Evolutionary conservation across 1,284 basidiomycete species (phyloP).

Genomic region (Ustilago loliicola): DNA sequence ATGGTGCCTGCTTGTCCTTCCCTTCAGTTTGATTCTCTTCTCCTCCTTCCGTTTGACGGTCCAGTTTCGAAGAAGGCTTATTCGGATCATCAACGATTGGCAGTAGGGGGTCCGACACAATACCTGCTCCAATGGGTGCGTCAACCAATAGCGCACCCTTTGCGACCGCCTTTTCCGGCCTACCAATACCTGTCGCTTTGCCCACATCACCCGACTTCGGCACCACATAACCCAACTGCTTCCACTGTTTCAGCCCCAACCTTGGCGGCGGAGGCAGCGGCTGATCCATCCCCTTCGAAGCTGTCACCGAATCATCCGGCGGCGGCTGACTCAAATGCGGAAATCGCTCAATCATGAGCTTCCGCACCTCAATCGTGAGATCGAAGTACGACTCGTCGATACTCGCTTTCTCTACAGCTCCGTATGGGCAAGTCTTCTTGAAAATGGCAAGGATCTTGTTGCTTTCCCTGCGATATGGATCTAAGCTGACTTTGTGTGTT

Average conservation of each 20-base stretch:
- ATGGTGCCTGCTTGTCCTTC: slow-evolving; percentile 42
- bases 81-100: slow-evolving; percentile 10
- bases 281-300: slow-evolving; percentile 78
- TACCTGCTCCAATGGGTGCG: slow-evolving; percentile 44
- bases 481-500: slow-evolving; percentile 96
- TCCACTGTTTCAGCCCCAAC: slow-evolving; percentile 76
- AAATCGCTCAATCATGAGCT: slow-evolving; percentile 70
- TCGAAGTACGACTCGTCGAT: slow-evolving; percentile 74
- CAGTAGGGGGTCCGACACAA: slow-evolving; percentile 29
- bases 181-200: slow-evolving; percentile 59
- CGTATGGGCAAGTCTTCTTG: slow-evolving; percentile 79
- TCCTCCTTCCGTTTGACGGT: slow-evolving; percentile 41
- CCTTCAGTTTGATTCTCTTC: slow-evolving; percentile 37
- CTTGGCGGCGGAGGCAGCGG: slow-evolving; percentile 82
- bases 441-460: slow-evolving; percentile 89
- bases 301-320: slow-evolving; percentile 29
- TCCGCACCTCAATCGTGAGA: slow-evolving; percentile 65
- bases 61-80: slow-evolving; percentile 23
- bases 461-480: slow-evolving; percentile 91
- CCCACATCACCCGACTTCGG: slow-evolving; percentile 75
- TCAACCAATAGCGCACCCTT: slow-evolving; percentile 47
- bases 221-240: slow-evolving; percentile 78
- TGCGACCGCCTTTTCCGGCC: slow-evolving; percentile 52
- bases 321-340: slow-evolving; percentile 77
- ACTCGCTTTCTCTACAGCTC: slow-evolving; percentile 76